These are phyloP conservation scores for Acorus calamus DNA, from an alignment of 106 monocot species.

Conservation along the genomic window DNA sequence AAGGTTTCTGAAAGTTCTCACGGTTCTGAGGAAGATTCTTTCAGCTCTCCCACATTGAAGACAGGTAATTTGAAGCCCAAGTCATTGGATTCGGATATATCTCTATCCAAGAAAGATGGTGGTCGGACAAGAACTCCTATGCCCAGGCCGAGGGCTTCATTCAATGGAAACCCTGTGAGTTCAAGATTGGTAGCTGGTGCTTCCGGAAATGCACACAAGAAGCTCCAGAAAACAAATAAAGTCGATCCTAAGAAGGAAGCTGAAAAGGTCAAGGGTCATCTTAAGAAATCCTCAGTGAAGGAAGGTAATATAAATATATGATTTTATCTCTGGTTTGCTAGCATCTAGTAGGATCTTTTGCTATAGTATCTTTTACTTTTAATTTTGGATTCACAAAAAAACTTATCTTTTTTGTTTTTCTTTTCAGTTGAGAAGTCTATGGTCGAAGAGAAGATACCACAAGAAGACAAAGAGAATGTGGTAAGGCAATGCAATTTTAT, in stretches of 20 bases:
- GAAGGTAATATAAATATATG: constrained; percentile 12
- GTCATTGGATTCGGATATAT: constrained; percentile 24
- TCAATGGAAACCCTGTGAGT: constrained; percentile 5
- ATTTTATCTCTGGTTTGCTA: neutral
- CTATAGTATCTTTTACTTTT: too few species aligned
- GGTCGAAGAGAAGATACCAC: too few species aligned
- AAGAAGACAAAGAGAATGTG: too few species aligned
- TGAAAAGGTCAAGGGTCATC: constrained; percentile 4
- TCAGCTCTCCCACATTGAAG: constrained; percentile 3
- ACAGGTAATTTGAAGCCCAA: constrained; percentile 40
- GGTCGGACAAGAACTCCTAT: constrained; percentile 8
- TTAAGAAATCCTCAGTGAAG: constrained; percentile 10
- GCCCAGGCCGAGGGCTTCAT: constrained; percentile 17
- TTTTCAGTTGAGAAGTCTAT: too few species aligned
- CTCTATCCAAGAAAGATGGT: constrained; percentile 8
- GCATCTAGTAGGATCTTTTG: too few species aligned
- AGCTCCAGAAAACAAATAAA: constrained; percentile 21
- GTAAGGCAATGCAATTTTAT: too few species aligned
- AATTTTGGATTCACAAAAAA: too few species aligned
- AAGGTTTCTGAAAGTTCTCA: constrained; percentile 18
- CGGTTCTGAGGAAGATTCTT: constrained; percentile 13
- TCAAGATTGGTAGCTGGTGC: constrained; percentile 1
- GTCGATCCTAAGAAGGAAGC: constrained; percentile 10
- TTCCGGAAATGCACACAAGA: constrained; percentile 15
- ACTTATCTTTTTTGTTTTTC: too few species aligned